These are phyloP conservation scores for Xylaria digitata DNA, from an alignment of 2,329 filamentous ascomycete genomes.

Conservation along the genomic window DNA sequence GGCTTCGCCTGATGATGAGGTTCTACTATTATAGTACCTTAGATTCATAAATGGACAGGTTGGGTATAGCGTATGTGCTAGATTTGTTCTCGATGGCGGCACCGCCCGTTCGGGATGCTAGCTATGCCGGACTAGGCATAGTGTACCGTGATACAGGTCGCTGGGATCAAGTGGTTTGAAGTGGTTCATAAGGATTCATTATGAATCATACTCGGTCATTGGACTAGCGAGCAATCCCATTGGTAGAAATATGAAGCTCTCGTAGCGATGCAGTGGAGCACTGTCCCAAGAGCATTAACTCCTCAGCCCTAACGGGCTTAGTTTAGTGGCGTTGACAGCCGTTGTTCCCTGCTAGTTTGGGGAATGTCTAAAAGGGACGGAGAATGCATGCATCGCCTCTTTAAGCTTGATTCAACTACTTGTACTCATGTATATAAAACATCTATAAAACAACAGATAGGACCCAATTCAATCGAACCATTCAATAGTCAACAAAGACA, in stretches of 20 bases:
- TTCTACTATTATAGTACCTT: too few relatives aligned
- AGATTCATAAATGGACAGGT: too few relatives aligned
- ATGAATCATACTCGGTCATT: slow-evolving; percentile 44
- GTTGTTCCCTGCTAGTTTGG: too few relatives aligned
- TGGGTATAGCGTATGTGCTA: too few relatives aligned
- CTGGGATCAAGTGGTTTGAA: too few relatives aligned
- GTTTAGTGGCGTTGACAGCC: not conserved
- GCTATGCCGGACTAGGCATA: too few relatives aligned
- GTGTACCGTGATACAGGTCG: too few relatives aligned
- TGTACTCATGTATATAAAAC: not conserved
- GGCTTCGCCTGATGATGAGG: too few relatives aligned
- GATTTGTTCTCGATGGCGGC: too few relatives aligned
- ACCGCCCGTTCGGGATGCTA: too few relatives aligned
- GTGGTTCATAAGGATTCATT: slow-evolving; percentile 32
- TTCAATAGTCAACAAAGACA: not conserved
- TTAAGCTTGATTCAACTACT: not conserved
- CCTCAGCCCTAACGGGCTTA: slow-evolving; percentile 6
- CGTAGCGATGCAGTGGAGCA: slow-evolving; percentile 14
- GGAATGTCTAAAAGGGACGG: not conserved
- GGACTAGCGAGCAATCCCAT: slow-evolving; percentile 28
- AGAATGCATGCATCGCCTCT: not conserved
- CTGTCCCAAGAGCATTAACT: not conserved
- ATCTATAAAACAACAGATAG: not conserved
- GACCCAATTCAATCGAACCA: not conserved
- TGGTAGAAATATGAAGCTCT: slow-evolving; percentile 25